Evolutionary conservation across 1,284 basidiomycete genomes (phyloP).

Genomic region (Taiwanofungus camphoratus): DNA sequence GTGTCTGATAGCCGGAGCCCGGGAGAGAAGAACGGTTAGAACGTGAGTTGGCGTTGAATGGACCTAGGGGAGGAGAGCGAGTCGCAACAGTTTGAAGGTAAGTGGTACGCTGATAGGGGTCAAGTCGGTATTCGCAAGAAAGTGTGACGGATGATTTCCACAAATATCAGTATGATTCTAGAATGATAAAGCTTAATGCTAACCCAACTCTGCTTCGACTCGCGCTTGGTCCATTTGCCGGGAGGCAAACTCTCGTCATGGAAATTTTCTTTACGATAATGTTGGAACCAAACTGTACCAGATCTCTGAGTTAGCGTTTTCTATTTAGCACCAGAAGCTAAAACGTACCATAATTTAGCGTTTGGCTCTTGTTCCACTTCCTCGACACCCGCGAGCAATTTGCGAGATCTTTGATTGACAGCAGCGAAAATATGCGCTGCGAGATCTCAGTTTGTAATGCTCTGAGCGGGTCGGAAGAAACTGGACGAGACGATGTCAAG

Average conservation of each 20-base stretch:
- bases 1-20: constrained; percentile 68
- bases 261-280: constrained; percentile 76
- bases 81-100: constrained; percentile 45
- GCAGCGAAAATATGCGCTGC: constrained; percentile 66
- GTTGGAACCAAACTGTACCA: constrained; percentile 81
- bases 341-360: constrained; percentile 78
- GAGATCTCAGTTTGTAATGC: constrained; percentile 75
- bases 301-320: not conserved
- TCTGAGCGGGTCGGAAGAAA: constrained; percentile 56
- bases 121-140: no score
- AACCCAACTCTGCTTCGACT: constrained; percentile 84
- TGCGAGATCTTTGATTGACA: constrained; percentile 66
- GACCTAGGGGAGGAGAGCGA: constrained; percentile 38
- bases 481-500: constrained; percentile 21
- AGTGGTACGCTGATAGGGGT: constrained; percentile 43
- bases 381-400: constrained; percentile 74
- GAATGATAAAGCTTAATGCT: no score
- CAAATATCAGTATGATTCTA: no score
- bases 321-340: constrained; percentile 1
- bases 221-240: constrained; percentile 81
- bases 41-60: constrained; percentile 34
- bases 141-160: no score
- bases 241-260: constrained; percentile 69
- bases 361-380: constrained; percentile 85
- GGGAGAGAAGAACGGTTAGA: constrained; percentile 43